Evolutionary conservation across 169 alveolate genomes (phyloP), one percentile per base, ranked within the genome.

Genomic region (Theileria orientalis): DNA sequence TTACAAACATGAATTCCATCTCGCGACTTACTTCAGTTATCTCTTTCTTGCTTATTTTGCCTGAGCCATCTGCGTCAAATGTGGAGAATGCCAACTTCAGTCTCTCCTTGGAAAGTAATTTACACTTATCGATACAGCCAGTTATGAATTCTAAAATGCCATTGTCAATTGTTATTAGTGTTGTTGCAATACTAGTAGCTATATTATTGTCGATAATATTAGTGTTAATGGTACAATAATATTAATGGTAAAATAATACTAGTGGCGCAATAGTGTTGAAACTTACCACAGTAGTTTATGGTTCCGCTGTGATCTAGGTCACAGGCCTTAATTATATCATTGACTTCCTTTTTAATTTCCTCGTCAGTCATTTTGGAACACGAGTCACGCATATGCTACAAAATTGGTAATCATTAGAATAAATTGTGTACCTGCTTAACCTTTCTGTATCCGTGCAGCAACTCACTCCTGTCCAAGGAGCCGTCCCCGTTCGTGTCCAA

Each of bases 221-320:
- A 70, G 32, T 49, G 37, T 19, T 6, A 56, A 8, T 62, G 32
- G 29, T 21, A 9, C 54, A 33, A 41, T n/a, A n/a, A n/a, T 21
- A 37, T 52, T 47, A 0, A 13, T 37, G 14, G 76, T 41, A 19
- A 25, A 49, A 8, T 7, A 64, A 8, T 11, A 13, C 11, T 13
- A 8, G 21, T 14, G n/a, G n/a, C n/a, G n/a, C n/a, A n/a, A n/a
- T n/a, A n/a, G n/a, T n/a, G n/a, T n/a, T n/a, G n/a, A 3, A 6
- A 40, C 29, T 3, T 67, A 87, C 93, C 93, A 25, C 95, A 87
- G 86, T 96, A 97, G 72, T 97, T 98, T 35, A 97, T 95, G 51
- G 85, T 91, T n/a, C 99, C 99, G 77, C 93, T 94, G 42, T 90
- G 92, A 79, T 96, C 98, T 30, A 94, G 90, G 92, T 96, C 99